Evolutionary conservation across 805 yeast genomes (phyloP), one percentile per base, ranked within the genome.

Genomic region (Teunomyces stri): DNA sequence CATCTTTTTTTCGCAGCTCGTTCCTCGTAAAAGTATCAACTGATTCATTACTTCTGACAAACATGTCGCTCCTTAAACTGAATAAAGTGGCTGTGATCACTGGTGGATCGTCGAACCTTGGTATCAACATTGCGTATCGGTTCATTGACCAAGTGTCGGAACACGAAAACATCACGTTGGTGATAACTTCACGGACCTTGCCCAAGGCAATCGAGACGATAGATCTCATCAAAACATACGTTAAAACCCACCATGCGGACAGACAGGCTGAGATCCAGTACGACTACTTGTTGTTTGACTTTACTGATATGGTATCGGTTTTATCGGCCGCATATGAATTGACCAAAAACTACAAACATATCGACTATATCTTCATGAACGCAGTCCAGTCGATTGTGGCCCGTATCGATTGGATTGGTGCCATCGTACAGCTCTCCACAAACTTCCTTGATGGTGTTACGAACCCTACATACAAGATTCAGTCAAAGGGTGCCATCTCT

Each of bases 271-370:
- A 75, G 25, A 75, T 90, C 5, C 95, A 89, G 59, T 92, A 85
- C 59, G 99, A 94, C 67, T 94, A 94, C 57, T 60, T 91, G 1
- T 69, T 94, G 42, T 82, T 94, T n/a, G 98, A 94, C 62, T 90
- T 92, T 63, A 79, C 91, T 10, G 81, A 87, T 58, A 89, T 91
- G 96, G 85, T 89, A 7, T 87, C 96, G 1, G 79, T 91, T 11
- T 69, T 88, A 25, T 76, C 79, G 22, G 96, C 96, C 0, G 80
- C 80, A 47, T 76, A 84, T 54, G 96, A 89, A 46, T 65, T 94
- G 50, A 66, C 68, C 50, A 78, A 81, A 55, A 78, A 81, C 50
- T 91, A 85, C 68, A 59, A 65, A 5, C 78, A 81, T 38, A 76
- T 94, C 30, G 91, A 94, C 65, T 89, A 84, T 61, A 65, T 91